phyloP scores from a whole-genome alignment of 106 monocot species.

The Dactylorhiza incarnata region DNA sequence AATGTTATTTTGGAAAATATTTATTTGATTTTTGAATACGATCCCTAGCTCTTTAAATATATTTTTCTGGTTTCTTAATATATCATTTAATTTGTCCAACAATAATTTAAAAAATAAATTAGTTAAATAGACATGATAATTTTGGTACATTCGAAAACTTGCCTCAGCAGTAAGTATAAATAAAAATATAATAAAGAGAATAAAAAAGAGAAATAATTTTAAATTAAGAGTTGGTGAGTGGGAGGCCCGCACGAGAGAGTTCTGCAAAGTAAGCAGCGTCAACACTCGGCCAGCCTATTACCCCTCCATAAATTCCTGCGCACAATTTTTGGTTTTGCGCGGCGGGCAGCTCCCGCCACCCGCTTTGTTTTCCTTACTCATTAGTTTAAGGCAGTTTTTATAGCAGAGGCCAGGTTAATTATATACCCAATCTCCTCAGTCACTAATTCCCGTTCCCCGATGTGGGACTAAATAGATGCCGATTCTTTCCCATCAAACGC shows the following conservation, averaged over 20 bases:
- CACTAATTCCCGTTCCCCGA: background rate
- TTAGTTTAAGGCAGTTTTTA: slow-evolving; percentile 79
- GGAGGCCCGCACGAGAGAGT: slow-evolving; percentile 93
- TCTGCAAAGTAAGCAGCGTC: slow-evolving; percentile 98
- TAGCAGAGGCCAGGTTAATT: background rate
- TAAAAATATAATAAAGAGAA: no score
- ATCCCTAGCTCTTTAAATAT: no score
- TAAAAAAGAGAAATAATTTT: no score
- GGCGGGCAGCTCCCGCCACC: slow-evolving; percentile 82
- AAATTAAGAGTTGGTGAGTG: slow-evolving; percentile 6
- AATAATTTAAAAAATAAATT: no score
- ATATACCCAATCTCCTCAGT: background rate
- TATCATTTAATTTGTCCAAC: no score
- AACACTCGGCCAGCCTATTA: slow-evolving; percentile 73
- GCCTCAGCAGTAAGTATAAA: no score
- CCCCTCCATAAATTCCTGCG: slow-evolving; percentile 87
- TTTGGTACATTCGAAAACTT: no score
- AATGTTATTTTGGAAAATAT: no score
- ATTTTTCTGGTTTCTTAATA: no score
- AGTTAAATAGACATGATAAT: no score
- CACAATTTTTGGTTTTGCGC: slow-evolving; percentile 31
- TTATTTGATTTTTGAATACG: no score
- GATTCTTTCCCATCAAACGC: background rate
- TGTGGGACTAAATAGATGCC: slow-evolving; percentile 19
- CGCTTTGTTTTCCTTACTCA: slow-evolving; percentile 99